These are phyloP conservation scores for Daedaleopsis sinensis DNA, from an alignment of 768 basidiomycete species.

Conservation along the genomic window DNA sequence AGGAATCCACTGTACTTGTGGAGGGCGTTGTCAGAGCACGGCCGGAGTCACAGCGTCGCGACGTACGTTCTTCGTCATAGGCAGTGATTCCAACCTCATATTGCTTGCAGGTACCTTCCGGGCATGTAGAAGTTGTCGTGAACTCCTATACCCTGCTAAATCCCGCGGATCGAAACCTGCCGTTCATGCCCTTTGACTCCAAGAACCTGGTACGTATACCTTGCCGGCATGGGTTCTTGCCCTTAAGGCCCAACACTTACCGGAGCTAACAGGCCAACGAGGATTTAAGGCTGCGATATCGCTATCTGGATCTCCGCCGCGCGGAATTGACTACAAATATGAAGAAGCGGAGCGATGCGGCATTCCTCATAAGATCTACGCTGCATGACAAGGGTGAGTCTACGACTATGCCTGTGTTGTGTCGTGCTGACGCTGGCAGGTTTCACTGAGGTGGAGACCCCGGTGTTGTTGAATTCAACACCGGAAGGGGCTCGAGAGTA, in stretches of 20 bases:
- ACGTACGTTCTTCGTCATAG: constrained; percentile 38
- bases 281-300: constrained; percentile 81
- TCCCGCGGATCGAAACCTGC: constrained; percentile 67
- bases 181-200: constrained; percentile 83
- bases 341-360: constrained; percentile 80
- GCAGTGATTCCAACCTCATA: neutral
- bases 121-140: constrained; percentile 82
- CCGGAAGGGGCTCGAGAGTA: constrained; percentile 96
- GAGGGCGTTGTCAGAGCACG: constrained; percentile 72
- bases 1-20: constrained; percentile 79
- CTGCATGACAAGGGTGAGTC: constrained; percentile 73
- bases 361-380: constrained; percentile 71
- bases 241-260: neutral
- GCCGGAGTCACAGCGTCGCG: constrained; percentile 61
- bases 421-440: constrained; percentile 44
- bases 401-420: constrained; percentile 3
- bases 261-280: constrained; percentile 68
- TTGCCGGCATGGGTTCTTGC: neutral
- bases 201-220: constrained; percentile 65
- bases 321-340: constrained; percentile 75
- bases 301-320: constrained; percentile 88
- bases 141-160: constrained; percentile 76
- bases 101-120: constrained; percentile 54
- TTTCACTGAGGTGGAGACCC: constrained; percentile 94
- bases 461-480: constrained; percentile 85